phyloP scores from a whole-genome alignment of 371 early-diverging fungal genomes.

The Mucor velutinosus region DNA sequence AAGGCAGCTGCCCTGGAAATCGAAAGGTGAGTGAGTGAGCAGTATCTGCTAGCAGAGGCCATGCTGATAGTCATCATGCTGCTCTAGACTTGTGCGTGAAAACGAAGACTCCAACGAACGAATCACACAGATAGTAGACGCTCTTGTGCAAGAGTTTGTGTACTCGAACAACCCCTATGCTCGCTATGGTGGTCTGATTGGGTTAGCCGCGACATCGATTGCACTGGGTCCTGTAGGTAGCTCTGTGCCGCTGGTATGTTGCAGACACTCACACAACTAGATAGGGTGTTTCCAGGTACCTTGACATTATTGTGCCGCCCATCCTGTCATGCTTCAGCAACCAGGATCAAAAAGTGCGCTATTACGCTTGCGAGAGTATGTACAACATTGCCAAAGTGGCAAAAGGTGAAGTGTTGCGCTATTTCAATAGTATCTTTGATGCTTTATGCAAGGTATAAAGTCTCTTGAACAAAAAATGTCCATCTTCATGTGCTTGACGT shows the following conservation, averaged over 20 bases:
- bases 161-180: slow-evolving; percentile 79
- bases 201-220: slow-evolving; percentile 85
- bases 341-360: slow-evolving; percentile 87
- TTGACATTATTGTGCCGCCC: slow-evolving; percentile 84
- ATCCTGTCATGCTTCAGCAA: slow-evolving; percentile 88
- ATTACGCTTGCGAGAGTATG: slow-evolving; percentile 94
- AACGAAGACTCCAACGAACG: slow-evolving; percentile 56
- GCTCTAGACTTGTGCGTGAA: slow-evolving; percentile 70
- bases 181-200: slow-evolving; percentile 92
- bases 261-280: not conserved
- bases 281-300: slow-evolving; percentile 65
- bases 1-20: slow-evolving; percentile 88
- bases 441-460: slow-evolving; percentile 81
- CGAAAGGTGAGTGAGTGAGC: slow-evolving; percentile 59
- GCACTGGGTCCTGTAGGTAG: slow-evolving; percentile 74
- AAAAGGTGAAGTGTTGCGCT: slow-evolving; percentile 77
- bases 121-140: slow-evolving; percentile 66
- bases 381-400: slow-evolving; percentile 96
- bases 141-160: slow-evolving; percentile 80
- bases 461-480: not conserved
- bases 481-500: not conserved
- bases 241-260: too few relatives aligned
- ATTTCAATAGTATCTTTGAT: slow-evolving; percentile 94
- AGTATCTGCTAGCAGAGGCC: not conserved
- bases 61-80: not conserved